These are phyloP conservation scores for Candida labiduridarum DNA, from an alignment of 1,139 yeast species.

Conservation along the genomic window DNA sequence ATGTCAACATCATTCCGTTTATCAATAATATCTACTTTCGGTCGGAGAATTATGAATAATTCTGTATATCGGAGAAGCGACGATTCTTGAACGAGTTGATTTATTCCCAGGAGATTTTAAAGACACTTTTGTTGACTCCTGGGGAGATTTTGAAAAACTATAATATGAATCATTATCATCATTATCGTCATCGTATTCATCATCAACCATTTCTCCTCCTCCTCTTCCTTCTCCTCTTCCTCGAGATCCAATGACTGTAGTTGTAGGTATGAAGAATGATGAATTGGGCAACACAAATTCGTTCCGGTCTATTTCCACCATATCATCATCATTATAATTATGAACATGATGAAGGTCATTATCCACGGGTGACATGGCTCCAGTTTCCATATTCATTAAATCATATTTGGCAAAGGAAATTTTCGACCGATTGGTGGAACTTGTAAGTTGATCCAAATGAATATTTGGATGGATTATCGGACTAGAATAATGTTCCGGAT, in stretches of 20 bases:
- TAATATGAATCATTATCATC: not conserved
- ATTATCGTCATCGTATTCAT: conserved; percentile 10
- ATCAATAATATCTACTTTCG: conserved; percentile 1
- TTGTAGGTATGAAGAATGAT: conserved; percentile 5
- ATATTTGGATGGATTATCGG: conserved; percentile 17
- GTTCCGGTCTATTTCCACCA: conserved; percentile 6
- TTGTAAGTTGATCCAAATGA: not conserved
- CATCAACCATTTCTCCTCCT: conserved; percentile 12
- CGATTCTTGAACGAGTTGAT: not conserved
- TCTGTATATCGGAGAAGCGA: conserved; percentile 13
- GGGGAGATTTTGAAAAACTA: conserved; percentile 3
- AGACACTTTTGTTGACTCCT: not conserved
- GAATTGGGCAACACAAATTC: conserved; percentile 8
- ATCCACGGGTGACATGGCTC: conserved; percentile 14
- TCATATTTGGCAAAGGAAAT: conserved; percentile 15
- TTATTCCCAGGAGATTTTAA: not conserved
- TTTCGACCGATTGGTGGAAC: not conserved
- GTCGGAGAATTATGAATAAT: conserved; percentile 9
- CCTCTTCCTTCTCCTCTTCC: not conserved
- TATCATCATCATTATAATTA: conserved; percentile 10
- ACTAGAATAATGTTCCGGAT: conserved; percentile 13
- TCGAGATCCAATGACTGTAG: conserved; percentile 2
- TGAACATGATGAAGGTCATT: conserved; percentile 10
- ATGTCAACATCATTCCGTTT: too few relatives aligned
- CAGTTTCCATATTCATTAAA: conserved; percentile 15